Conservation (phyloP, 257 asterid species). For the Nemophila menziesii region DNA sequence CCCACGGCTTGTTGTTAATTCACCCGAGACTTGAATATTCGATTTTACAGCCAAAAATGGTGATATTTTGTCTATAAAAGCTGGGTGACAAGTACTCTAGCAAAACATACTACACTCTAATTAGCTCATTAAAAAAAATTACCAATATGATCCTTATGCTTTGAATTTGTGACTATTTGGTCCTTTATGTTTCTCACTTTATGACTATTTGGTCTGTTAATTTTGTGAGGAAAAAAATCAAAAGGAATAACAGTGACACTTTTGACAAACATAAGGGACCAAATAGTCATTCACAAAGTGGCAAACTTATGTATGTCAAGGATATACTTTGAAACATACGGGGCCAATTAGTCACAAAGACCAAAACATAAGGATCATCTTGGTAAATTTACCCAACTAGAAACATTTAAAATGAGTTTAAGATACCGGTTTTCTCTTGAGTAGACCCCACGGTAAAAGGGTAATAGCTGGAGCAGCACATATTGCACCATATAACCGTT, state of each 20-base stretch:
- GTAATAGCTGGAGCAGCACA: slow-evolving; percentile 97
- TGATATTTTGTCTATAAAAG: slow-evolving; percentile 71
- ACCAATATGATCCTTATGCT: too few relatives aligned
- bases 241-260: too few relatives aligned
- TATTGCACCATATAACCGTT: slow-evolving; percentile 71
- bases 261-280: too few relatives aligned
- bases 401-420: not conserved
- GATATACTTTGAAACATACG: too few relatives aligned
- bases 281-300: too few relatives aligned
- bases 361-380: too few relatives aligned
- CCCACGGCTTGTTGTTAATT: slow-evolving; percentile 92
- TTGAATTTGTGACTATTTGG: too few relatives aligned
- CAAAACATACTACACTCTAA: slow-evolving; percentile 15
- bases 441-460: slow-evolving; percentile 92
- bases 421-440: slow-evolving; percentile 59
- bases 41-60: slow-evolving; percentile 75
- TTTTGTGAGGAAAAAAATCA: too few relatives aligned
- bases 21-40: slow-evolving; percentile 66
- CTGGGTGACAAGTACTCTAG: slow-evolving; percentile 93
- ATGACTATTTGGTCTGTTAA: too few relatives aligned
- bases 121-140: slow-evolving; percentile 15
- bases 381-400: not conserved
- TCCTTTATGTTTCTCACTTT: too few relatives aligned
- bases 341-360: too few relatives aligned
- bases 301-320: too few relatives aligned